phyloP scores from a whole-genome alignment of 2,329 filamentous ascomycete species.

The Rhynchosporium agropyri region DNA sequence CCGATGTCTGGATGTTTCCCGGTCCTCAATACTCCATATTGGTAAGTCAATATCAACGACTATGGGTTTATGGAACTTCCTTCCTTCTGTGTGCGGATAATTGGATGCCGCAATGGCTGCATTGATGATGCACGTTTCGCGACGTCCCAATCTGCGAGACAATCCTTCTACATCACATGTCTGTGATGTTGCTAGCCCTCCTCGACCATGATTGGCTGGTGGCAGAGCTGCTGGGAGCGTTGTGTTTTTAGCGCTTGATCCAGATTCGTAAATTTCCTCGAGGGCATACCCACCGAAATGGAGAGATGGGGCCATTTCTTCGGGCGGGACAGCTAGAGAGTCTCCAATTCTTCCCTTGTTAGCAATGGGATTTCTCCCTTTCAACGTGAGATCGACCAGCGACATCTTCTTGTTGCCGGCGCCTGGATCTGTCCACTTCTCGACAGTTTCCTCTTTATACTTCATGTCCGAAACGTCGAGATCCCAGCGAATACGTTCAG shows the following conservation, averaged over 20 bases:
- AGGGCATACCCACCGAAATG: too few species aligned
- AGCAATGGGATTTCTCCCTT: constrained; percentile 46
- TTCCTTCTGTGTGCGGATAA: constrained; percentile 65
- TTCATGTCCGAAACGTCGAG: constrained; percentile 45
- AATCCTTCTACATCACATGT: constrained; percentile 49
- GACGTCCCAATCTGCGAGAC: constrained; percentile 42
- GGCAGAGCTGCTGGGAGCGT: constrained; percentile 8
- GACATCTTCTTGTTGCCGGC: constrained; percentile 60
- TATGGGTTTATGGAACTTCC: constrained; percentile 74
- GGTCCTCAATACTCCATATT: constrained; percentile 45
- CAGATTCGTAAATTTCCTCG: too few species aligned
- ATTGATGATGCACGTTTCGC: constrained; percentile 79
- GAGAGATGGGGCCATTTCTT: background rate
- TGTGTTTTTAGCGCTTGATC: too few species aligned
- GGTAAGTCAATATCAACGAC: constrained; percentile 81
- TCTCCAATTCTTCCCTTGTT: constrained; percentile 47
- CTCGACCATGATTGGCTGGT: constrained; percentile 44
- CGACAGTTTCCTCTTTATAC: constrained; percentile 49
- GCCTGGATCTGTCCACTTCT: constrained; percentile 62
- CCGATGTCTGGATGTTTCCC: background rate
- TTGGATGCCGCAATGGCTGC: constrained; percentile 72
- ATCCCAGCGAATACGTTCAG: constrained; percentile 64
- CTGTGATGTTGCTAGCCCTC: constrained; percentile 47
- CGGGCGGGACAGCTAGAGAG: constrained; percentile 25
- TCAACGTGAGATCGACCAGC: constrained; percentile 61